Base-by-base conservation (phyloP, 2,329 filamentous ascomycete species). In the Arthrobotrys conoides region DNA sequence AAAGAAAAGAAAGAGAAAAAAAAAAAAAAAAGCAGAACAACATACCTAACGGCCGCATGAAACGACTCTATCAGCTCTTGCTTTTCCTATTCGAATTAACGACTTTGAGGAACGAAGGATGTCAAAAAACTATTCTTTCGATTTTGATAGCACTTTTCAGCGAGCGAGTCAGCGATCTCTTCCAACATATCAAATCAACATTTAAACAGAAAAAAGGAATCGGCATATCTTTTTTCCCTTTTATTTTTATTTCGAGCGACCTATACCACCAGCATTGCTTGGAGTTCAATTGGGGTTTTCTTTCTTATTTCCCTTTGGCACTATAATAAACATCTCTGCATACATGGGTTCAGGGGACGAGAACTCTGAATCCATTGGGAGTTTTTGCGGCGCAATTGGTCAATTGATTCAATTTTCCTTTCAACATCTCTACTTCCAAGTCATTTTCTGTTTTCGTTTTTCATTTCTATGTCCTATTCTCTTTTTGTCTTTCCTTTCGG, bases 121-220 rank as follows among this genome's bases (percentile, higher is more conserved):
- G 64, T 76, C 71, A 65, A 69, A 69, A 64, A 69, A 44, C 65
- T 65, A 64, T 70, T 76, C 64, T 64, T 53, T 76, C 71, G 65
- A 64, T 69, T 75, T 75, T 51, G 57, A 64, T 64, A 38, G 71
- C 71, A 70, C 65, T 69, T 70, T 76, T 76, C 71, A 76, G 71
- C 71, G 71, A 76, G 71, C 71, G 71, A 76, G 71, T 64, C 24
- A 68, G 63, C 64, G 27, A 33, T 57, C 53, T 57, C 53, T 65
- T 64, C 64, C 44, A 46, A 9, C 18, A 20, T 20, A 46, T 30
- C 44, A 18, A 18, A 18, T 4, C 44, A 20, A 46, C 33, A 36
- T 51, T 55, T 59, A 30, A 67, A 57, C 2, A 38, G 1, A 57
- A 57, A 57, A 57, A 48, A 64, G 22, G 16, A 44, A 69, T 48